Evolutionary conservation across 2,329 filamentous ascomycete species (phyloP).

Genomic region (Alternaria brassicae): DNA sequence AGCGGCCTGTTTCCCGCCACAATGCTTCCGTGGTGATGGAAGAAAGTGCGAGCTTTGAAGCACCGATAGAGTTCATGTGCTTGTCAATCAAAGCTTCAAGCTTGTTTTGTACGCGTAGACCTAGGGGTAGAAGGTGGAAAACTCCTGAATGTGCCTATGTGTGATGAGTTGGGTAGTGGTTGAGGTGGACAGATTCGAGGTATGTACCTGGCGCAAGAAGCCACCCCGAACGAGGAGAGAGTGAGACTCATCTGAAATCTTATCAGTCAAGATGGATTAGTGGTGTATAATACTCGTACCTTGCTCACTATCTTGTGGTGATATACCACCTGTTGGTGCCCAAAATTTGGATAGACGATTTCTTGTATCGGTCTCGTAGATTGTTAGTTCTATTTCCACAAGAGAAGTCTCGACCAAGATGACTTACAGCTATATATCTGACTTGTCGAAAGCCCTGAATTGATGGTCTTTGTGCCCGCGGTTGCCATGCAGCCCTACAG

Average conservation of each 20-base stretch:
- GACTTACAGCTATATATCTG: slow-evolving; percentile 50
- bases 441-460: slow-evolving; percentile 15
- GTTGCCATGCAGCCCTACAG: slow-evolving; percentile 28
- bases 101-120: slow-evolving; percentile 86
- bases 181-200: background rate
- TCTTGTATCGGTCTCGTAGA: slow-evolving; percentile 60
- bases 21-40: slow-evolving; percentile 83
- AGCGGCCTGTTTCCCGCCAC: slow-evolving; percentile 83
- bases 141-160: slow-evolving; percentile 81
- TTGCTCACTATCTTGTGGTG: slow-evolving; percentile 60
- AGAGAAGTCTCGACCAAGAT: too few relatives aligned
- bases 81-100: slow-evolving; percentile 84
- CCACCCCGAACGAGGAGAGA: slow-evolving; percentile 55
- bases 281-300: slow-evolving; percentile 15
- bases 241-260: slow-evolving; percentile 48
- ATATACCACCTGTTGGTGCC: slow-evolving; percentile 76
- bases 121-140: slow-evolving; percentile 90
- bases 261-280: slow-evolving; percentile 8
- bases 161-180: slow-evolving; percentile 27
- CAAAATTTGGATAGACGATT: slow-evolving; percentile 76
- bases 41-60: slow-evolving; percentile 82
- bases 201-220: slow-evolving; percentile 53
- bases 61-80: slow-evolving; percentile 82
- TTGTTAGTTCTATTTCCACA: background rate
- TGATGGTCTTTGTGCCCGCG: slow-evolving; percentile 15